A percentile compares a stretch with the other conserved stretches of the same genome.
These are phyloP conservation scores for Oryza rufipogon DNA, from an alignment of 176 grass and related monocot genomes.

Conservation along the genomic window DNA sequence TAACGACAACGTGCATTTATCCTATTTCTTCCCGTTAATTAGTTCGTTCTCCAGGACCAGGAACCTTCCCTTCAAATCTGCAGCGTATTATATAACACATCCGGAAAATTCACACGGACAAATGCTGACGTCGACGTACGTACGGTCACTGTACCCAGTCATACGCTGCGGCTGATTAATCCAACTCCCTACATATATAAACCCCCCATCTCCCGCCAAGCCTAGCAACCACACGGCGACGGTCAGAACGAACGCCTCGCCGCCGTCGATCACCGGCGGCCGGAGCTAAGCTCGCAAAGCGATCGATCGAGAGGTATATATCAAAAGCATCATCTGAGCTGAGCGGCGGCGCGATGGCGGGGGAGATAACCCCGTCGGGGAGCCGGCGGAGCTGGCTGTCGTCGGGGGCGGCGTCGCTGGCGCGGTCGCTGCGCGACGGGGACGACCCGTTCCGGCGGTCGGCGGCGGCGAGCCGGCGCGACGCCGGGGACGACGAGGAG, in stretches of 20 bases:
- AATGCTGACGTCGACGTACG: no score
- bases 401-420: conserved; percentile 23
- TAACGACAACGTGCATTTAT: not conserved
- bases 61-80: not conserved
- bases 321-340: not conserved
- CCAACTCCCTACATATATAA: not conserved
- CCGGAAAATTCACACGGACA: no score
- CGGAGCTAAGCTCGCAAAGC: not conserved
- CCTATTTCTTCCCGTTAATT: not conserved
- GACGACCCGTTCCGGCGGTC: conserved; percentile 46
- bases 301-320: not conserved
- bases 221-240: not conserved
- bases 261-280: not conserved
- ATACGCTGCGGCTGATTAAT: not conserved
- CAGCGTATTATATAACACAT: no score
- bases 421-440: conserved; percentile 29
- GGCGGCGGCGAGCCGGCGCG: conserved; percentile 1
- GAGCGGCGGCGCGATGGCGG: conserved; percentile 19
- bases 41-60: not conserved
- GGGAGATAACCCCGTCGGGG: conserved; percentile 24
- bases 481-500: conserved; percentile 55
- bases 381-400: conserved; percentile 49
- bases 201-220: not conserved
- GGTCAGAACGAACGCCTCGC: no score
- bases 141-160: no score